Base-by-base conservation (phyloP, 331 rosid genomes). In the Quercus lobata region DNA sequence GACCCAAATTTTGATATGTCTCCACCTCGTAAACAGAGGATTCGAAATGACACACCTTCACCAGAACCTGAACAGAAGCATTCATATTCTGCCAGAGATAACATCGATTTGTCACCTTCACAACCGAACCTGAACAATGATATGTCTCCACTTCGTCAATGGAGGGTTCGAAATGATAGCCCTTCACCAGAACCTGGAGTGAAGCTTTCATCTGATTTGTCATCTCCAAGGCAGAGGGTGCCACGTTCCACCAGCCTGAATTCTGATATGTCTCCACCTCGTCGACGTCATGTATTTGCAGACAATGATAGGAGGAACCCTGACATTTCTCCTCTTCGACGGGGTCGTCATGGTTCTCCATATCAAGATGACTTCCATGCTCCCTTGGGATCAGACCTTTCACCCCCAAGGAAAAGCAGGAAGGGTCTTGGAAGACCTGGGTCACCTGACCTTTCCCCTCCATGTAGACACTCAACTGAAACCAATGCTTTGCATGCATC, bases 391-490 rank as follows among this genome's bases (percentile, higher is more conserved):
- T 58, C 75, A 12, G 94, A 94, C 82, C 87, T 90, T 83, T 91
- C 94, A 21, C 93, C 94, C 24, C 94, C 90, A 32, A 92, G 98
- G 86, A 92, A 87, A 77, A 81, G 85, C 22, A 82, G 79, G 72
- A 84, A 71, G 58, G 82, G 79, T 83, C 77, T 25, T 77, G 84
- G 83, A 77, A 83, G 86, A 72, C 56, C 19, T 16, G 76, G 56
- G 72, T 74, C 66, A 2, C 69, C 87, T 63, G 82, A 76, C 76
- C 58, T 37, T 76, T 81, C 83, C 69, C 83, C 57, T 71, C 77
- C 80, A 6, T 41, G 6, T 27, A 73, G 81, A 61, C 66, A 37
- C 81, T 54, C 78, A 6, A 63, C 22, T 57, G 77, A 57, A 74
- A 79, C 62, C 72, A 74, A 66, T 68, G 71, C 57, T 80, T 87